phyloP scores from a whole-genome alignment of 495 filamentous ascomycete species.

The Penicillium ochrochloron region DNA sequence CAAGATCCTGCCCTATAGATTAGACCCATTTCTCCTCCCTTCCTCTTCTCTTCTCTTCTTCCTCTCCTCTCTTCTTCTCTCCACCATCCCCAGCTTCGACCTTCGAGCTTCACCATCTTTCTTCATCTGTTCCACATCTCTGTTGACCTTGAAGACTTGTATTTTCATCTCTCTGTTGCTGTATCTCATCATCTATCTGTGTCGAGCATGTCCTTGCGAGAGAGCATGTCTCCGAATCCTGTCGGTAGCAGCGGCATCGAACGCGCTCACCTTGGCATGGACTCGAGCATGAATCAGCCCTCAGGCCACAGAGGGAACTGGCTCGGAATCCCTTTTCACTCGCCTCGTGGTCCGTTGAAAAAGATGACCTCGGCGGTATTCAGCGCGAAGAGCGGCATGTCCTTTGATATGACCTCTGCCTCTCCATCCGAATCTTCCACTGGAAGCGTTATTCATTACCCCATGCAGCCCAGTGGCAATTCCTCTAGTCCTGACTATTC shows the following conservation, averaged over 20 bases:
- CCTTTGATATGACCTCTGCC: too few relatives aligned
- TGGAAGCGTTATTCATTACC: too few relatives aligned
- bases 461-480: neutral
- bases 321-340: neutral
- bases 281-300: neutral
- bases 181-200: too few relatives aligned
- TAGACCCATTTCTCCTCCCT: neutral
- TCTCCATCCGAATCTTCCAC: too few relatives aligned
- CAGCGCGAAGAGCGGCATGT: too few relatives aligned
- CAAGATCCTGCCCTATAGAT: neutral
- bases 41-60: neutral
- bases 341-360: neutral
- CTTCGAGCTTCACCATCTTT: neutral
- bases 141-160: neutral
- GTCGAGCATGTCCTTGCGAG: too few relatives aligned
- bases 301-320: neutral
- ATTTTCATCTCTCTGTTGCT: too few relatives aligned
- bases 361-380: neutral
- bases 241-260: neutral
- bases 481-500: neutral
- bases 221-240: too few relatives aligned
- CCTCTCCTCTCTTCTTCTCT: neutral
- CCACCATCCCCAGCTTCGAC: neutral
- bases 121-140: neutral
- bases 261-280: neutral